Conservation (phyloP, 1,139 yeast genomes). For the Wickerhamomyces sp. region DNA sequence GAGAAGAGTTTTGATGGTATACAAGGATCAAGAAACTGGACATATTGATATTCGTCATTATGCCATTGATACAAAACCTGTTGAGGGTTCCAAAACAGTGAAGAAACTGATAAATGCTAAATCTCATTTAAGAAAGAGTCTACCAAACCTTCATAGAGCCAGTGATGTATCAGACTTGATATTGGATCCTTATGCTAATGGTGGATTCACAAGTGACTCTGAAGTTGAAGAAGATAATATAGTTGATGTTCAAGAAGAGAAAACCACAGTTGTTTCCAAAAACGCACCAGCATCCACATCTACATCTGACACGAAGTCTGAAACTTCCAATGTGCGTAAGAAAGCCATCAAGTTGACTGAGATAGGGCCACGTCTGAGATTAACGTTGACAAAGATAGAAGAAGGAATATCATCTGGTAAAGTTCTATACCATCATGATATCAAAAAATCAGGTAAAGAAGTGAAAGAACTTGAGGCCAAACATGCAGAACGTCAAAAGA, state of each 20-base stretch:
- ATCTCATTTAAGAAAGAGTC: slow-evolving; percentile 52
- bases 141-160: slow-evolving; percentile 70
- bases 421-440: slow-evolving; percentile 73
- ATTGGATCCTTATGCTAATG: slow-evolving; percentile 77
- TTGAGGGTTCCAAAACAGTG: slow-evolving; percentile 77
- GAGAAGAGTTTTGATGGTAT: slow-evolving; percentile 79
- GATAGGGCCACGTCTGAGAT: slow-evolving; percentile 84
- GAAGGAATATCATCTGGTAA: slow-evolving; percentile 88
- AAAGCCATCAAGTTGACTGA: slow-evolving; percentile 91
- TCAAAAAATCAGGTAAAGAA: slow-evolving; percentile 61
- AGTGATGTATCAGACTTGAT: slow-evolving; percentile 80
- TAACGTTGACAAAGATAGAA: slow-evolving; percentile 80
- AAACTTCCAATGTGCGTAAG: slow-evolving; percentile 44
- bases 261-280: slow-evolving; percentile 9
- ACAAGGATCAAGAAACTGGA: slow-evolving; percentile 66
- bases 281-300: slow-evolving; percentile 7
- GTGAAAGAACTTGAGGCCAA: slow-evolving; percentile 56
- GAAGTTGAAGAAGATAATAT: slow-evolving; percentile 91
- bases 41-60: slow-evolving; percentile 85
- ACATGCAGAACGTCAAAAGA: slow-evolving; percentile 57
- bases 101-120: slow-evolving; percentile 71
- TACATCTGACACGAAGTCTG: slow-evolving; percentile 21
- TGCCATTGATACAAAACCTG: slow-evolving; percentile 80
- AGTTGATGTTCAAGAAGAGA: slow-evolving; percentile 60
- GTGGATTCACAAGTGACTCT: slow-evolving; percentile 82